Base-by-base conservation (phyloP, 306 rosid species). In the Ammopiptanthus mongolicus region DNA sequence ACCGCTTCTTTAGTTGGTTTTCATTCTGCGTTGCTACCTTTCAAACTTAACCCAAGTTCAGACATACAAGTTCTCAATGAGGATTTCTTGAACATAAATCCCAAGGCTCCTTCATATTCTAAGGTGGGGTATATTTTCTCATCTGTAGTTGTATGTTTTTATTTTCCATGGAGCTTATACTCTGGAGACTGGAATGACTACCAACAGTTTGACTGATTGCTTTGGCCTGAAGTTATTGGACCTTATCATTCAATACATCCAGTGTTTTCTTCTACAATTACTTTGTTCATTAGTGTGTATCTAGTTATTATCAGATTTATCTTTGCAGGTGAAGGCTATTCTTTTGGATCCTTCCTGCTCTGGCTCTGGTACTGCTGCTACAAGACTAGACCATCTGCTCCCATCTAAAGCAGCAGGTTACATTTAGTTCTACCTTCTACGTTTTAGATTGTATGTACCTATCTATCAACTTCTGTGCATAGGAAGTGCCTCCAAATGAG, bases 331-430 rank as follows among this genome's bases (percentile, higher is more conserved):
- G 50, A 84, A 81, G 10, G 98, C 95, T 64, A 90, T 94, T 77
- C 98, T 91, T 69, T 82, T 91, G 77, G 98, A 93, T 86, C 98
- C 97, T 82, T 88, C 98, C 53, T 91, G 98, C 88, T 90, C 97
- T 57, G 93, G 97, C 36, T 93, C 98, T 62, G 98, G 98, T 76
- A 91, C 96, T 59, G 87, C 93, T 10, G 82, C 92, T 79, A 82
- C 84, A 71, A 87, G 99, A 86, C 80, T 92, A 56, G 96, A 95
- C 70, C 90, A 95, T 84, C 80, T 95, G 42, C 98, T 95, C 41
- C 99, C 98, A 9, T 95, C 98, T 73, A 75, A 87, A 75, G 85
- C 83, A 12, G 83, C 85, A 66, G 97, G 98, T 91, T 71, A 63
- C 37, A 52, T 73, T 63, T 44, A 48, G 15, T 67, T 74, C 51